These are phyloP conservation scores for Backusella circina DNA, from an alignment of 192 early-diverging fungal species.

Conservation along the genomic window DNA sequence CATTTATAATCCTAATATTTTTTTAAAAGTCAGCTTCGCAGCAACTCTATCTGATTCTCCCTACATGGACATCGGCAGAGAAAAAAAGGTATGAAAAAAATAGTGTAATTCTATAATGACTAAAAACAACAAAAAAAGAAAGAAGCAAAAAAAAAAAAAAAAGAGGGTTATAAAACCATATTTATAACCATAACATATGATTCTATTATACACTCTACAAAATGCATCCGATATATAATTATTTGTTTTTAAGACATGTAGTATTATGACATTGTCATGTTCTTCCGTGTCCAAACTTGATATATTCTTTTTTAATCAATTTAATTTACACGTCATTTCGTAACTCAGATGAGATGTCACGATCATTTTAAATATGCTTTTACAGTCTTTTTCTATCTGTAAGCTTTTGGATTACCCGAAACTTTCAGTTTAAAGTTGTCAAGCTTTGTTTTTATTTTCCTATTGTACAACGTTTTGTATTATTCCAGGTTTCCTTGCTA, in stretches of 20 bases:
- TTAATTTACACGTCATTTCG: neutral
- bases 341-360: neutral
- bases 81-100: neutral
- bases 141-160: too few relatives aligned
- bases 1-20: neutral
- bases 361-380: neutral
- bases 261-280: neutral
- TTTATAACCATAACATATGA: neutral
- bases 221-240: neutral
- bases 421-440: neutral
- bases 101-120: neutral
- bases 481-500: neutral
- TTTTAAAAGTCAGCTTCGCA: neutral
- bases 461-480: neutral
- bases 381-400: neutral
- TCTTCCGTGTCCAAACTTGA: neutral
- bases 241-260: neutral
- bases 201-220: neutral
- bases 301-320: neutral
- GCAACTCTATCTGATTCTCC: neutral
- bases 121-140: neutral
- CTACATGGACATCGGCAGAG: too few relatives aligned
- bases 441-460: neutral
- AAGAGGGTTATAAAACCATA: too few relatives aligned
- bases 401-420: neutral